phyloP scores from a whole-genome alignment of 495 filamentous ascomycete species.

The Penicillium bovifimosum region DNA sequence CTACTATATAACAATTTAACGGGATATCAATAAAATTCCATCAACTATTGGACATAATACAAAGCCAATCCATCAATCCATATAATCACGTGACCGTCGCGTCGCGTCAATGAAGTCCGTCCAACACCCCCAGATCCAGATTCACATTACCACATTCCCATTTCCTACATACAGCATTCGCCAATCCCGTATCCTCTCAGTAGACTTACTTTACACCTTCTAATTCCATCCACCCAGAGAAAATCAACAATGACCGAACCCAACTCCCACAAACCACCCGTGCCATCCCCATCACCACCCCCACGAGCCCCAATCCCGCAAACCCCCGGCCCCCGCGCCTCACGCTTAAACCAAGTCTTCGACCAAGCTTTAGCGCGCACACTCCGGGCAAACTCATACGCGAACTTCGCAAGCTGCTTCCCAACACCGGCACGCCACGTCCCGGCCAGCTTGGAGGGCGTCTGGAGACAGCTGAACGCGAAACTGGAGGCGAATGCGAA shows the following conservation, averaged over 20 bases:
- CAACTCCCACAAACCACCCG: slow-evolving; percentile 11
- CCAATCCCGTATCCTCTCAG: background rate
- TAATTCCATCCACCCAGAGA: background rate
- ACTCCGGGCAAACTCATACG: slow-evolving; percentile 64
- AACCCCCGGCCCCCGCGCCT: slow-evolving; percentile 70
- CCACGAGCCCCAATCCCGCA: slow-evolving; percentile 51
- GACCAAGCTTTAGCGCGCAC: slow-evolving; percentile 62
- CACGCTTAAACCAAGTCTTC: slow-evolving; percentile 65
- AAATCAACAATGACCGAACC: slow-evolving; percentile 13
- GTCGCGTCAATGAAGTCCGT: slow-evolving; percentile 14
- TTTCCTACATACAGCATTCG: background rate
- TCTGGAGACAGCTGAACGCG: slow-evolving; percentile 66
- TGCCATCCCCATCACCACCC: slow-evolving; percentile 46
- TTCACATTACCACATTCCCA: slow-evolving; percentile 6
- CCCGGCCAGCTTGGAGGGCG: slow-evolving; percentile 57
- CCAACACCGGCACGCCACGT: slow-evolving; percentile 71
- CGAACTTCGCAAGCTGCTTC: slow-evolving; percentile 82
- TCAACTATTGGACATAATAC: background rate
- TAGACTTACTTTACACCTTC: background rate
- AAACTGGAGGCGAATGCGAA: slow-evolving; percentile 55
- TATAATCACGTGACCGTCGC: slow-evolving; percentile 17
- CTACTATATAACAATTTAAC: background rate
- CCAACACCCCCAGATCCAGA: slow-evolving; percentile 7
- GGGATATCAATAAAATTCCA: background rate
- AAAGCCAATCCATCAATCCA: background rate